Base-by-base conservation (phyloP, 345 rosid species). In the Sisymbrium irio region DNA sequence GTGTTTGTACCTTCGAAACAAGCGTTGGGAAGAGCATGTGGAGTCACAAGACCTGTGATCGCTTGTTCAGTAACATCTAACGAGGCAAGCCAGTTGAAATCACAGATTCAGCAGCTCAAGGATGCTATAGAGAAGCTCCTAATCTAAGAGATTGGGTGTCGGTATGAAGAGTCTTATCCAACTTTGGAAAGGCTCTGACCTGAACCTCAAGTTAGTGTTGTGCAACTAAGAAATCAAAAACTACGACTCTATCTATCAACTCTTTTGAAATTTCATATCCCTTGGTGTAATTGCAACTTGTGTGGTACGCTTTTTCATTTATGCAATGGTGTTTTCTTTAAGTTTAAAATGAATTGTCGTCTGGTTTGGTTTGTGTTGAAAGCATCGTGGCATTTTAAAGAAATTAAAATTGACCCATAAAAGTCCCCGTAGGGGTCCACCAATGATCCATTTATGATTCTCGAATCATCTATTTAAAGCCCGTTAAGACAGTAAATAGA, bases 1-100 rank as follows among this genome's bases (percentile, higher is more conserved):
- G 98, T 94, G 44, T 94, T 94, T 82, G 98, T 94, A 8, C 93
- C 96, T 13, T 94, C 96, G 42, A 85, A 89, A 70, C 88, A 86
- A 83, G 91, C 94, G 7, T 95, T 91, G 67, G 92, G 96, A 57
- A 80, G 97, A 69, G 96, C 98, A 5, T 91, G 95, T 6, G 98
- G 98, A 6, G 97, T 88, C 44, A 94, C 95, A 12, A 88, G 93
- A 64, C 88, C 93, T 7, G 96, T 91, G 45, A 91, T 94, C 55
- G 85, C 97, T 27, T 86, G 95, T 76, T 88, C 98, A 0, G 96
- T 94, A 18, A 85, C 89, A 9, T 51, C 90, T 4, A 89, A 94
- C 13, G 91, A 83, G 19, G 93, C 82, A 17, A 91, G 95, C 76
- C 97, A 88, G 75, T 78, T 94, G 88, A 94, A 85, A 36, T 65